Conservation (phyloP, 2,329 filamentous ascomycete species). For the Fusarium algeriense region DNA sequence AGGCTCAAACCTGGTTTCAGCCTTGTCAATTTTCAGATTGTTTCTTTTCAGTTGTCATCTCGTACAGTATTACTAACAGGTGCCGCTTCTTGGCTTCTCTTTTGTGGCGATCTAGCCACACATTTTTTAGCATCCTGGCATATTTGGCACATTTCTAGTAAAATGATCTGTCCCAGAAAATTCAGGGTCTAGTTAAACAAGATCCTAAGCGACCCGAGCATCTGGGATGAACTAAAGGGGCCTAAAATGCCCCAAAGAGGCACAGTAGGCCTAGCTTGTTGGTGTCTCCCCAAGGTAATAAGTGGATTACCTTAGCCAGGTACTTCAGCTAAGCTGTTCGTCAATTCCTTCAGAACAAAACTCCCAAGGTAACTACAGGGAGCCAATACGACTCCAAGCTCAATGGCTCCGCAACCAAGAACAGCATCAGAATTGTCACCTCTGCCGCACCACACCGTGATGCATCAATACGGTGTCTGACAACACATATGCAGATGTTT, state of each 20-base stretch:
- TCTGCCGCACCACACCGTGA: constrained; percentile 34
- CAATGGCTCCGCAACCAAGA: constrained; percentile 12
- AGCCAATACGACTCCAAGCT: constrained; percentile 22
- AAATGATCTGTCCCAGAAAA: constrained; percentile 45
- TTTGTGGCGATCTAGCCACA: constrained; percentile 28
- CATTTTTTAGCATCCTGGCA: constrained; percentile 41
- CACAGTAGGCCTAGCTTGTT: constrained; percentile 49
- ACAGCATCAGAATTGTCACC: constrained; percentile 23
- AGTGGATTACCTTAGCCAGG: constrained; percentile 41
- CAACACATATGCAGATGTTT: constrained; percentile 39
- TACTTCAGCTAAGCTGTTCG: constrained; percentile 41
- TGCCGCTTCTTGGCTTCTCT: constrained; percentile 31
- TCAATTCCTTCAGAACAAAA: constrained; percentile 22
- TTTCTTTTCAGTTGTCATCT: constrained; percentile 5
- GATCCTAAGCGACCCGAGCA: constrained; percentile 56
- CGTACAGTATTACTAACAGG: constrained; percentile 16
- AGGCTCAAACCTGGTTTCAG: not conserved
- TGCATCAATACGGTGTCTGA: constrained; percentile 43
- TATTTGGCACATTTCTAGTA: constrained; percentile 41
- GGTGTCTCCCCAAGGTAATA: constrained; percentile 39
- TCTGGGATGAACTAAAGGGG: constrained; percentile 57
- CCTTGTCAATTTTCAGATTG: constrained; percentile 5
- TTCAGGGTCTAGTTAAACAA: constrained; percentile 51
- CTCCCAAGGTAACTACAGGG: constrained; percentile 8
- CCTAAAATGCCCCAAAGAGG: constrained; percentile 49